phyloP scores from a whole-genome alignment of 139 green algal genomes.

The Chlorokybus atmophyticus region DNA sequence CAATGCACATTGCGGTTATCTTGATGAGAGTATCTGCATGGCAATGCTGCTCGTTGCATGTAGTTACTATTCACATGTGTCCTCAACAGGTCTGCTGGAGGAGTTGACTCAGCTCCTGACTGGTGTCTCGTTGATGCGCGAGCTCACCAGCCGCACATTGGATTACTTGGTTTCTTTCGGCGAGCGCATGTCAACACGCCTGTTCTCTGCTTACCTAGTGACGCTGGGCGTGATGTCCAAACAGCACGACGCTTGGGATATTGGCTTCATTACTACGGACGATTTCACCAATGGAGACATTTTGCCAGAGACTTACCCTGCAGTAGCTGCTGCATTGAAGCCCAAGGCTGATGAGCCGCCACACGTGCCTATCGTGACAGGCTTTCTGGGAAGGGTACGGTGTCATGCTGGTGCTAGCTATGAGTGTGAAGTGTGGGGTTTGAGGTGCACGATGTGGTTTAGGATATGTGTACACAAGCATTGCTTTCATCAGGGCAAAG shows the following conservation, averaged over 20 bases:
- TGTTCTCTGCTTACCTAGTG: slow-evolving; percentile 76
- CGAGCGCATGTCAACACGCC: slow-evolving; percentile 84
- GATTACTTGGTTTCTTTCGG: slow-evolving; percentile 94
- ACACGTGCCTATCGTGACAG: slow-evolving; percentile 74
- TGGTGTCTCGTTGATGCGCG: slow-evolving; percentile 47
- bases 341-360: neutral
- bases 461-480: no score
- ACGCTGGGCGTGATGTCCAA: slow-evolving; percentile 9
- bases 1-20: no score
- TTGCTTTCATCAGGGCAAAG: slow-evolving; percentile 19
- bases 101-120: slow-evolving; percentile 35
- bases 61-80: no score
- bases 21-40: no score
- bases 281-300: slow-evolving; percentile 67
- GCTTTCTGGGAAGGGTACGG: slow-evolving; percentile 67
- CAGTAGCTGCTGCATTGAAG: slow-evolving; percentile 28
- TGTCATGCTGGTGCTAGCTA: slow-evolving; percentile 12
- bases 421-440: no score
- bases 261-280: slow-evolving; percentile 76
- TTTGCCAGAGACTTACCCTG: slow-evolving; percentile 16
- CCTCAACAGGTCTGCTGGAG: slow-evolving; percentile 24
- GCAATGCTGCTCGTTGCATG: no score
- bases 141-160: slow-evolving; percentile 72
- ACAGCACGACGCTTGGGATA: slow-evolving; percentile 68
- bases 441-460: neutral